Evolutionary conservation across 306 rosid genomes (phyloP).

Genomic region (Castanea mollissima): DNA sequence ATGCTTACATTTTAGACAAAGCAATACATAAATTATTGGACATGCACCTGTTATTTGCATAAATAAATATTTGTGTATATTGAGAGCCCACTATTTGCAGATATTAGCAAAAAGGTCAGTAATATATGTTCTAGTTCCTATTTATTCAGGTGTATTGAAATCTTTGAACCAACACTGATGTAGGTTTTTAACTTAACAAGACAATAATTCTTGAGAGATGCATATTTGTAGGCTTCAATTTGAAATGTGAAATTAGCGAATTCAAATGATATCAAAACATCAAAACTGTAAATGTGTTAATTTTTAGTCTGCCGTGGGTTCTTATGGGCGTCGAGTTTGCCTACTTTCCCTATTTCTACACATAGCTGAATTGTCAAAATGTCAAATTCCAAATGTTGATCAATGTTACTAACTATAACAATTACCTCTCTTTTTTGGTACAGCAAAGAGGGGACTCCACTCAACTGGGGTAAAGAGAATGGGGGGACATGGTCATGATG

Average conservation of each 20-base stretch:
- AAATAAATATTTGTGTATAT: no score
- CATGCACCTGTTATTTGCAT: no score
- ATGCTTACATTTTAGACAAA: no score
- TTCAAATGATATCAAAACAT: neutral
- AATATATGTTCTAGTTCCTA: no score
- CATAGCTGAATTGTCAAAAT: no score
- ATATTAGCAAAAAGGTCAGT: no score
- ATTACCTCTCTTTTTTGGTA: neutral
- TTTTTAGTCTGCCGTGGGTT: neutral
- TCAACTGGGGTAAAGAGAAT: conserved; percentile 36
- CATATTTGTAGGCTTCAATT: neutral
- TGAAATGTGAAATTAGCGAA: neutral
- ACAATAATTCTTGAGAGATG: neutral
- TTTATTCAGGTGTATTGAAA: neutral
- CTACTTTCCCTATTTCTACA: neutral
- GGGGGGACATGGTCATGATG: conserved; percentile 38
- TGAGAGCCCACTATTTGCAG: no score
- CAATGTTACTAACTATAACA: neutral
- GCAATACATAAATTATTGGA: no score
- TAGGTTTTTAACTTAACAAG: neutral
- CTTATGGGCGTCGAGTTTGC: neutral
- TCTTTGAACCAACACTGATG: neutral
- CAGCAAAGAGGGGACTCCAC: conserved; percentile 32
- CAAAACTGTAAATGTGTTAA: neutral
- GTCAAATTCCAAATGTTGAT: no score